phyloP scores from a whole-genome alignment of 805 yeast species.

The Hyphopichia homilentoma region DNA sequence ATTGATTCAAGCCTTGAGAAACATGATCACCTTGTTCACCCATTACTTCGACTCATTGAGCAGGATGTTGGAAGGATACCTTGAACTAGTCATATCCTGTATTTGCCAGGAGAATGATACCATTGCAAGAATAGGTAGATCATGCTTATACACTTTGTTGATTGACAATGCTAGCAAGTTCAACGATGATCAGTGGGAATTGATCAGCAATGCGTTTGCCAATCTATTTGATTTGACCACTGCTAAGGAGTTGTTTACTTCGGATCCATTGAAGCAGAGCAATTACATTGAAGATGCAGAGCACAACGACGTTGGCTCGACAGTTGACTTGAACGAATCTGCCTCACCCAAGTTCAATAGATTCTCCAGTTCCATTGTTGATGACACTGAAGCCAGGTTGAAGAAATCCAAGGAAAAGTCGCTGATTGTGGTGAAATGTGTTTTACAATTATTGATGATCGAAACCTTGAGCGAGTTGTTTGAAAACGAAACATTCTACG shows the following conservation, averaged over 20 bases:
- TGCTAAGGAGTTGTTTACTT: slow-evolving; percentile 75
- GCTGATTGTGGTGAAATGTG: slow-evolving; percentile 86
- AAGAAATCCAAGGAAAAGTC: slow-evolving; percentile 56
- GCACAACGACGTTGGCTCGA: slow-evolving; percentile 20
- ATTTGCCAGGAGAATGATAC: slow-evolving; percentile 97
- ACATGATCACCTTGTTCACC: slow-evolving; percentile 77
- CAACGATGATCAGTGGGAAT: slow-evolving; percentile 65
- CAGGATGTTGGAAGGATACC: slow-evolving; percentile 71
- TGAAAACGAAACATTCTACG: slow-evolving; percentile 65
- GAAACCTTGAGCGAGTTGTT: slow-evolving; percentile 80
- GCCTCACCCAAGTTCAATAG: slow-evolving; percentile 4
- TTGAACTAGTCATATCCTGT: slow-evolving; percentile 77
- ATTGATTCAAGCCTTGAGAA: slow-evolving; percentile 88
- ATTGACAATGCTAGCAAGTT: slow-evolving; percentile 71
- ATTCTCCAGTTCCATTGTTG: slow-evolving; percentile 9
- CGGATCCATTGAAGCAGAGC: slow-evolving; percentile 41
- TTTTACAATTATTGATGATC: slow-evolving; percentile 82
- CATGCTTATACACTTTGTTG: slow-evolving; percentile 78
- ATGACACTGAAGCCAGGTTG: slow-evolving; percentile 32
- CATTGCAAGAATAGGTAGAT: slow-evolving; percentile 89
- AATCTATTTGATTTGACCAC: slow-evolving; percentile 77
- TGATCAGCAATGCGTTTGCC: slow-evolving; percentile 61
- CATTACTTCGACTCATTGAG: slow-evolving; percentile 77
- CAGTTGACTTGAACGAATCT: slow-evolving; percentile 7
- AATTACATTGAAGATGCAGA: slow-evolving; percentile 21